These are phyloP conservation scores for Aspergillus quadricinctus DNA, from an alignment of 2,329 filamentous ascomycete genomes.

Conservation along the genomic window DNA sequence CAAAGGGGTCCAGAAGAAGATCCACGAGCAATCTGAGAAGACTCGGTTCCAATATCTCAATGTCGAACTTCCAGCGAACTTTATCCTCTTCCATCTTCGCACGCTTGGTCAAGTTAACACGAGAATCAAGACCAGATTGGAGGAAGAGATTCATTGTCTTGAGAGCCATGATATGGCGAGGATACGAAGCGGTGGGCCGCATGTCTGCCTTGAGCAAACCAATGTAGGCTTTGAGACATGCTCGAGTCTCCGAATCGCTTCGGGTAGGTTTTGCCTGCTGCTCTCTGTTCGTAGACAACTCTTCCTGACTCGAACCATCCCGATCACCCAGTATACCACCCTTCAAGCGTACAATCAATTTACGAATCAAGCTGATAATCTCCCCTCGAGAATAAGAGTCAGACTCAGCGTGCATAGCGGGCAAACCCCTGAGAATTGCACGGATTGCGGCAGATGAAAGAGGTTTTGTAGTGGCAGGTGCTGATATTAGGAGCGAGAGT, in stretches of 20 bases:
- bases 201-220: conserved; percentile 70
- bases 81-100: conserved; percentile 49
- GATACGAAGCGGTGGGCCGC: conserved; percentile 78
- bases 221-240: conserved; percentile 71
- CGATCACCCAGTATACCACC: conserved; percentile 52
- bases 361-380: conserved; percentile 67
- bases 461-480: conserved; percentile 68
- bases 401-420: conserved; percentile 72
- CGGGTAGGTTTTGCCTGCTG: conserved; percentile 32
- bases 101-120: conserved; percentile 33
- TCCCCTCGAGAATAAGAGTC: conserved; percentile 85
- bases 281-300: conserved; percentile 11
- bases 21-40: conserved; percentile 62
- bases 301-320: conserved; percentile 22
- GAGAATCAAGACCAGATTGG: conserved; percentile 61
- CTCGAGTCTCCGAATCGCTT: conserved; percentile 46
- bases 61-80: conserved; percentile 46
- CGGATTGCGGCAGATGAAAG: conserved; percentile 60
- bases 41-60: conserved; percentile 40
- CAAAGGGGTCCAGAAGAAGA: conserved; percentile 82
- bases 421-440: conserved; percentile 62
- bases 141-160: conserved; percentile 66
- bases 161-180: conserved; percentile 77
- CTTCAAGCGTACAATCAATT: conserved; percentile 71
- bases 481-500: conserved; percentile 73